Evolutionary conservation across 768 basidiomycete species (phyloP).

Genomic region (Tulasnella sp.): DNA sequence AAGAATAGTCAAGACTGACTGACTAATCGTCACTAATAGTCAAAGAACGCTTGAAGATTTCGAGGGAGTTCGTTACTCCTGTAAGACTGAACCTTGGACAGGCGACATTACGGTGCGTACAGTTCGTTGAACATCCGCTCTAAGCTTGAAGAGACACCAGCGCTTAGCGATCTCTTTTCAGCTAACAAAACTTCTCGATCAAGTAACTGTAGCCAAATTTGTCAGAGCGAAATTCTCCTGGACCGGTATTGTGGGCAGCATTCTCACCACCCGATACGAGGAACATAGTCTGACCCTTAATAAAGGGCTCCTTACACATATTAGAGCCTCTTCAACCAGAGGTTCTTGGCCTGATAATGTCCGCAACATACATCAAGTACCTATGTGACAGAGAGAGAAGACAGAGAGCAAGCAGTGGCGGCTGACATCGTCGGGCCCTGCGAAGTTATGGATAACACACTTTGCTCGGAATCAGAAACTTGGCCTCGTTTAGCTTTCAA

Average conservation of each 20-base stretch:
- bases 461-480: too few relatives aligned
- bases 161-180: neutral
- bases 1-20: neutral
- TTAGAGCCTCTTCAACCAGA: neutral
- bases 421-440: neutral
- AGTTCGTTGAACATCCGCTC: neutral
- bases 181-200: neutral
- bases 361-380: neutral
- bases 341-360: neutral
- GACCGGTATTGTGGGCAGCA: neutral
- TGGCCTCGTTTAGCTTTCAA: too few relatives aligned
- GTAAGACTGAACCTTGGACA: neutral
- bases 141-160: neutral
- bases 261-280: too few relatives aligned
- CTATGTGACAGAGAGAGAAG: neutral
- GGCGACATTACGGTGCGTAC: neutral
- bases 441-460: neutral
- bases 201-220: neutral
- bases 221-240: neutral
- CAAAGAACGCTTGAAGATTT: neutral
- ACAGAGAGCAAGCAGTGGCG: neutral
- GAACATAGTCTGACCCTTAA: too few relatives aligned
- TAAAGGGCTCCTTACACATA: neutral
- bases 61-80: neutral
- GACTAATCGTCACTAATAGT: neutral